These are phyloP conservation scores for Keqinozyma sinolaborantium DNA, from an alignment of 1,139 yeast species.

Conservation along the genomic window DNA sequence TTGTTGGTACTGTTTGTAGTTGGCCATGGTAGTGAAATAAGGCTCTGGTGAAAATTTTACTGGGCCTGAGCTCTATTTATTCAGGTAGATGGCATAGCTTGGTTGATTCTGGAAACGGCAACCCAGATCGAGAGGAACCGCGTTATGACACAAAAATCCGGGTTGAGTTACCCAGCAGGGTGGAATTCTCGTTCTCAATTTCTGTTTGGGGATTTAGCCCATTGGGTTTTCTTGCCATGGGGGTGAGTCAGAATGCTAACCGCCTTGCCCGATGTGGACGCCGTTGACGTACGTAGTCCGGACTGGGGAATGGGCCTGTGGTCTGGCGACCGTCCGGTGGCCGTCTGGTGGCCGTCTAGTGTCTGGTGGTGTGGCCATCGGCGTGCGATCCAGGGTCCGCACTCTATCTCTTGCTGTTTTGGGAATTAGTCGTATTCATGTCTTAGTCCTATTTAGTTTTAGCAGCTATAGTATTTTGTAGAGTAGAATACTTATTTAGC, in stretches of 20 bases:
- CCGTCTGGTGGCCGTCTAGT: no score
- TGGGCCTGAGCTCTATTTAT: no score
- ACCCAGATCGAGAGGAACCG: slow-evolving; percentile 7
- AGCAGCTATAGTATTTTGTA: slow-evolving; percentile 1
- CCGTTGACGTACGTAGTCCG: no score
- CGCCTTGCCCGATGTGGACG: not conserved
- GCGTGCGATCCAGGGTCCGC: no score
- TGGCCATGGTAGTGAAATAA: slow-evolving; percentile 8
- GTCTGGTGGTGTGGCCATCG: no score
- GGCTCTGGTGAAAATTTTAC: not conserved
- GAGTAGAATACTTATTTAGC: slow-evolving; percentile 2
- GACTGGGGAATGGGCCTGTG: no score
- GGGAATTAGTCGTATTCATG: not conserved
- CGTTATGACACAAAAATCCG: slow-evolving; percentile 1
- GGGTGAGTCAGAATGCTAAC: no score
- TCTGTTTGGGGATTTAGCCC: slow-evolving; percentile 2
- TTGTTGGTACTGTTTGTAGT: slow-evolving; percentile 42
- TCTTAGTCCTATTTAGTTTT: not conserved
- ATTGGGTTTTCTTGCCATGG: no score
- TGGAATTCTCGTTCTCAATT: not conserved
- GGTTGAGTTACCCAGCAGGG: not conserved
- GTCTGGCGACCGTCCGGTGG: no score
- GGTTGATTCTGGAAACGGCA: slow-evolving; percentile 5
- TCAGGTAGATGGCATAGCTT: slow-evolving; percentile 1
- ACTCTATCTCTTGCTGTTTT: not conserved